Conservation (phyloP, 495 filamentous ascomycete genomes). For the Penicillium fimorum region DNA sequence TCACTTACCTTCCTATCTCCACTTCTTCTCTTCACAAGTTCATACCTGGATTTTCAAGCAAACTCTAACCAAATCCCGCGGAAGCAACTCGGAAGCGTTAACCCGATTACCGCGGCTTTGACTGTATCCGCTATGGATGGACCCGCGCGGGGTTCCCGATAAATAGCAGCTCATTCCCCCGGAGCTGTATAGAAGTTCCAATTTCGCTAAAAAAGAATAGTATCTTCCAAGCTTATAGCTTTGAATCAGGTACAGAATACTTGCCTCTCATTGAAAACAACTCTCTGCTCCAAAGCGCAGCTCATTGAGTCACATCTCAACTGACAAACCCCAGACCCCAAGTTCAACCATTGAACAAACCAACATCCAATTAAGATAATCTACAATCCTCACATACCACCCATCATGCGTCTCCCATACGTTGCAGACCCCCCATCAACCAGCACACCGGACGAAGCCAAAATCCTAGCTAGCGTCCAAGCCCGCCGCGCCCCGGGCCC, state of each 20-base stretch:
- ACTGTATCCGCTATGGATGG: slow-evolving; percentile 13
- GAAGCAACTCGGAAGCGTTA: background rate
- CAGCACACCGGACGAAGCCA: slow-evolving; percentile 41
- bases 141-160: slow-evolving; percentile 23
- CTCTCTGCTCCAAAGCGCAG: background rate
- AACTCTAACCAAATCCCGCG: background rate
- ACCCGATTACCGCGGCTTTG: slow-evolving; percentile 19
- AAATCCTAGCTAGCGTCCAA: slow-evolving; percentile 59
- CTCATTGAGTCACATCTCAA: background rate
- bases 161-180: background rate
- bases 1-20: background rate
- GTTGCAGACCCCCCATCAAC: slow-evolving; percentile 55
- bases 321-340: background rate
- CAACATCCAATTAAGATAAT: background rate
- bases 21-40: background rate
- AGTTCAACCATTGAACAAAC: slow-evolving; percentile 2
- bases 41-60: background rate
- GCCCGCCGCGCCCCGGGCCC: slow-evolving; percentile 62
- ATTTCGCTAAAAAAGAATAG: background rate
- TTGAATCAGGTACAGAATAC: background rate
- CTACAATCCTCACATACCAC: background rate
- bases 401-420: slow-evolving; percentile 72
- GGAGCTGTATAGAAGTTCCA: background rate
- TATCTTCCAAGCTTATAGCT: too few relatives aligned
- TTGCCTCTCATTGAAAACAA: background rate